Base-by-base conservation (phyloP, 2,329 filamentous ascomycete genomes). In the Alternaria burnsii region DNA sequence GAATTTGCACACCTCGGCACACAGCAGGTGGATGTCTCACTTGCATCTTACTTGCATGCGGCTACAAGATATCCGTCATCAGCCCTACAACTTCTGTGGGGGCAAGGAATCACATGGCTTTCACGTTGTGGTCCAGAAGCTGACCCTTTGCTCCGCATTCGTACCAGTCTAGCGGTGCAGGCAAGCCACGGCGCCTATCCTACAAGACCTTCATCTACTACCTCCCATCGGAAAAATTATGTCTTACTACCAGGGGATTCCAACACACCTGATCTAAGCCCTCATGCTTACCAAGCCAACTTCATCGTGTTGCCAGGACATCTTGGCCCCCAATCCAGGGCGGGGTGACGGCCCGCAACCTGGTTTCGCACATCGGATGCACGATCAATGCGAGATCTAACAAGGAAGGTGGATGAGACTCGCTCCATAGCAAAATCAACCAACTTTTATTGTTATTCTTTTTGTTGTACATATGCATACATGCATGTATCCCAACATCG, bases 51-150 rank as follows among this genome's bases (percentile, higher is more conserved):
- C 44, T 10, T 59, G 41, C 55, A 59, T 61, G 36, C 50, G 40
- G 42, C 55, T 51, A 52, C 44, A 10, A 24, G 26, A 46, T 24
- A 46, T 46, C 41, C 47, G 46, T 30, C 43, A 43, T 55, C 47
- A 46, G 32, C 32, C 41, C 40, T 56, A 28, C 34, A 10, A 8
- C 26, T 55, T n/a, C 12, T 47, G 32, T 59, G 38, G 46, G 46
- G 58, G 46, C 40, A 16, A 56, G 26, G 12, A 20, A 57, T 20
- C 46, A 56, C 46, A 50, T 52, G 34, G 58, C 52, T 56, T 6
- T 41, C 41, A 26, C 34, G 46, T 59, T 55, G 61, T 57, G 57
- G 66, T 61, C 38, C 14, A 40, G 51, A 46, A 24, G 63, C 65
- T 68, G 63, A 61, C 56, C 47, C 36, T 43, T 47, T 60, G 50